Evolutionary conservation across 352 stramenopile species (phyloP), one percentile per base, ranked within the genome.

Genomic region (Phytophthora kernoviae): DNA sequence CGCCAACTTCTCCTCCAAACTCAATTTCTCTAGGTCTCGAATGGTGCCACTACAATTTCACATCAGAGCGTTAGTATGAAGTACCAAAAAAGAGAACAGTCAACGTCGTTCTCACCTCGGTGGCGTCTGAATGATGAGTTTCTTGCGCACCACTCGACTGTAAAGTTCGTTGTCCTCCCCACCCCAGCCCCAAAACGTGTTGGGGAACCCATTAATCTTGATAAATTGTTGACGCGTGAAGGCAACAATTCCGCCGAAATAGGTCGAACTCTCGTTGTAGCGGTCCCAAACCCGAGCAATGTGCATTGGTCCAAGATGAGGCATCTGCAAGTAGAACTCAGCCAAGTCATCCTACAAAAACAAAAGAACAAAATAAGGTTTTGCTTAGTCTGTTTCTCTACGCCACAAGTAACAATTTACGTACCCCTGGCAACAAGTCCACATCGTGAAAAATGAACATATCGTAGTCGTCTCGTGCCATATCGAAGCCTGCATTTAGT

Each of bases 361-460:
- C 18, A 26, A 22, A 30, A 11, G 18, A 42, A 17, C 32, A 47
- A 8, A 15, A 33, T 62, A 17, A 58, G 27, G 22, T 15, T 21
- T 52, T 33, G n/a, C n/a, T 17, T 21, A 44, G 15, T 8, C 5
- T 6, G n/a, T 11, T 18, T 33, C 36, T 20, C 15, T 18, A 8
- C 5, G 10, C 36, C n/a, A n/a, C n/a, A 30, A 3, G 24, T 7
- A 63, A n/a, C 9, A 56, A 4, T n/a, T 39, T 37, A 56, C 64
- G 24, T 46, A 86, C 76, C 15, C 54, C 62, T 10, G 96, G 96
- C 20, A 99, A 65, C 44, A 99, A 66, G 68, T 99, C 96, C 18
- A 99, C 96, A 63, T 99, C 96, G 62, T 99, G 96, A 67, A 98
- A 98, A 49, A 98, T 88, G 62, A 97, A 98, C 11, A 83, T 60